Conservation (phyloP, 176 grass and related monocot species). For the Musa beccarii region DNA sequence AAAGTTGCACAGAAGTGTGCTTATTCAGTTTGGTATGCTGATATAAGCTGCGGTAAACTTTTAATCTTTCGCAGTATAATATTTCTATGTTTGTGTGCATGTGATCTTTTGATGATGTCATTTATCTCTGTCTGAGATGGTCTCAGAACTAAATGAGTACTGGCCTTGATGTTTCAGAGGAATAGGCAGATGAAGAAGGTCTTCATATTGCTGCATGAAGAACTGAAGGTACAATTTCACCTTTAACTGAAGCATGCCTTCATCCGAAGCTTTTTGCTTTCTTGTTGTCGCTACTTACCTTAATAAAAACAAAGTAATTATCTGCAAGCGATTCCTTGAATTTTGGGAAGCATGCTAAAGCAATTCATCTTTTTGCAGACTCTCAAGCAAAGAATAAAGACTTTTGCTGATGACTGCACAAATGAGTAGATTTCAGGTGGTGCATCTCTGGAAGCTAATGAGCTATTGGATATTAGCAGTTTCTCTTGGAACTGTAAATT, state of each 20-base stretch:
- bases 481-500: not conserved
- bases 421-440: constrained; percentile 40
- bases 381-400: constrained; percentile 62
- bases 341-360: constrained; percentile 22
- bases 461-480: not conserved
- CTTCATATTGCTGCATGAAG: constrained; percentile 77
- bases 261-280: not conserved
- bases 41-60: not conserved
- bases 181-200: constrained; percentile 87
- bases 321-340: not conserved
- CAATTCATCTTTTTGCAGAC: constrained; percentile 30
- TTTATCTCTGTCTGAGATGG: not conserved
- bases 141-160: not conserved
- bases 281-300: too few species aligned
- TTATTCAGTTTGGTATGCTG: not conserved
- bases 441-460: not conserved
- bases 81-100: not conserved
- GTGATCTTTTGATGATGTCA: not conserved
- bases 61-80: not conserved
- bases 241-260: not conserved
- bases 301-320: not conserved
- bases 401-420: constrained; percentile 38
- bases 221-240: constrained; percentile 45
- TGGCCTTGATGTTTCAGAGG: constrained; percentile 42
- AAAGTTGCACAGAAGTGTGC: not conserved